Conservation (phyloP, 805 yeast species). For the Candida nanaspora region DNA sequence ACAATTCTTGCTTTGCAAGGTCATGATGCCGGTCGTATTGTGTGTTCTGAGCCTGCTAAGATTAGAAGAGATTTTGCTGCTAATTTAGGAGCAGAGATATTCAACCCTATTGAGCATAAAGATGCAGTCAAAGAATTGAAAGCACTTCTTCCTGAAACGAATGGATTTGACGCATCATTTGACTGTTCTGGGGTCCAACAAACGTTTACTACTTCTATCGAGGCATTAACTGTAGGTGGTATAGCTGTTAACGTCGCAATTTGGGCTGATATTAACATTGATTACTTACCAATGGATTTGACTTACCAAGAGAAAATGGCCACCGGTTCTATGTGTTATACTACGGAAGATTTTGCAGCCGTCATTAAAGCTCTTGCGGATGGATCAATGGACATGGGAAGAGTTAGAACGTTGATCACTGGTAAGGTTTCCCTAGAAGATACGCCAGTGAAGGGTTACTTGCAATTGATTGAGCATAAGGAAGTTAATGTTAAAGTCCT, state of each 20-base stretch:
- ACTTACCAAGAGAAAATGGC: conserved; percentile 47
- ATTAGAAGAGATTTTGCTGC: conserved; percentile 57
- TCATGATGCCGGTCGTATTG: conserved; percentile 39
- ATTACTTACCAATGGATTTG: conserved; percentile 47
- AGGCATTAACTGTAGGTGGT: conserved; percentile 46
- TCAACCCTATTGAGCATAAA: conserved; percentile 41
- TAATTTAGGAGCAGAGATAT: conserved; percentile 37
- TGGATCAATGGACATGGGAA: conserved; percentile 38
- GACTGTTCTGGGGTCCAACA: conserved; percentile 51
- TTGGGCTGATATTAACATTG: conserved; percentile 47
- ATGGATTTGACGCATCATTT: conserved; percentile 42
- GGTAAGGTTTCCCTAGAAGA: conserved; percentile 42
- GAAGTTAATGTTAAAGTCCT: conserved; percentile 49
- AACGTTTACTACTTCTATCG: conserved; percentile 45
- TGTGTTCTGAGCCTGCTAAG: conserved; percentile 54
- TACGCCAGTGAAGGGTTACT: conserved; percentile 47
- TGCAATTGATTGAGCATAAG: conserved; percentile 43
- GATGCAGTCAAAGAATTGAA: conserved; percentile 31
- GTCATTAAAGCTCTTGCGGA: conserved; percentile 44
- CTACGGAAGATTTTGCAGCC: conserved; percentile 46
- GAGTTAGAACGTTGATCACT: conserved; percentile 43
- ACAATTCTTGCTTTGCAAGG: conserved; percentile 48
- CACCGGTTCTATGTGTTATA: conserved; percentile 59
- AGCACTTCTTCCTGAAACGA: conserved; percentile 30
- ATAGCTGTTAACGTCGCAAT: conserved; percentile 58